Conservation (phyloP, 2,329 filamentous ascomycete genomes). For the Ambrosiella beaveri region DNA sequence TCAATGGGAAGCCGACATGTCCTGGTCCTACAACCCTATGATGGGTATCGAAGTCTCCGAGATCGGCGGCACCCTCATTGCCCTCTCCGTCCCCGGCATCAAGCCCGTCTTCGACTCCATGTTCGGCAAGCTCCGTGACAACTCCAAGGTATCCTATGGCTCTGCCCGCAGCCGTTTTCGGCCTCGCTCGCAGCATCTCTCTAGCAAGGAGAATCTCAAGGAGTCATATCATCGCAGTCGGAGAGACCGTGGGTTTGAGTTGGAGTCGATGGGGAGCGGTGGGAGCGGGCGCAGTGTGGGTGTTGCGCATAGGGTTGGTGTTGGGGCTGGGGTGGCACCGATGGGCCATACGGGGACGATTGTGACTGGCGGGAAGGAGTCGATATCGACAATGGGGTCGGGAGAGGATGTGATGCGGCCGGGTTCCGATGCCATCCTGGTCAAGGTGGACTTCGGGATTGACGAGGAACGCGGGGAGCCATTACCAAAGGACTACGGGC, state of each 20-base stretch:
- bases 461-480: conserved; percentile 16
- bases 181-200: conserved; percentile 18
- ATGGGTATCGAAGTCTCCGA: conserved; percentile 32
- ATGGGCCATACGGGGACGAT: conserved; percentile 6
- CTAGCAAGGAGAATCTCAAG: conserved; percentile 13
- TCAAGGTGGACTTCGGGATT: conserved; percentile 22
- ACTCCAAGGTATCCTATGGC: conserved; percentile 12
- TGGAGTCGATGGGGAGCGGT: conserved; percentile 9
- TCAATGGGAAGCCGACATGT: conserved; percentile 29
- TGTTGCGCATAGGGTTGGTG: not conserved
- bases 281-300: conserved; percentile 1
- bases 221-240: conserved; percentile 7
- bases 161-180: conserved; percentile 20
- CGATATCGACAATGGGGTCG: conserved; percentile 16
- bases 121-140: conserved; percentile 17
- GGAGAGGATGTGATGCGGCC: conserved; percentile 3
- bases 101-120: conserved; percentile 28
- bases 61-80: conserved; percentile 31
- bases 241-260: conserved; percentile 7
- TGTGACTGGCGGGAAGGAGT: conserved; percentile 13
- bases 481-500: conserved; percentile 8
- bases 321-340: not conserved
- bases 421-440: conserved; percentile 20
- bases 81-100: conserved; percentile 32
- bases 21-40: conserved; percentile 34